These are phyloP conservation scores for Beauveria scarabaeidicola DNA, from an alignment of 2,329 filamentous ascomycete species.

Conservation along the genomic window DNA sequence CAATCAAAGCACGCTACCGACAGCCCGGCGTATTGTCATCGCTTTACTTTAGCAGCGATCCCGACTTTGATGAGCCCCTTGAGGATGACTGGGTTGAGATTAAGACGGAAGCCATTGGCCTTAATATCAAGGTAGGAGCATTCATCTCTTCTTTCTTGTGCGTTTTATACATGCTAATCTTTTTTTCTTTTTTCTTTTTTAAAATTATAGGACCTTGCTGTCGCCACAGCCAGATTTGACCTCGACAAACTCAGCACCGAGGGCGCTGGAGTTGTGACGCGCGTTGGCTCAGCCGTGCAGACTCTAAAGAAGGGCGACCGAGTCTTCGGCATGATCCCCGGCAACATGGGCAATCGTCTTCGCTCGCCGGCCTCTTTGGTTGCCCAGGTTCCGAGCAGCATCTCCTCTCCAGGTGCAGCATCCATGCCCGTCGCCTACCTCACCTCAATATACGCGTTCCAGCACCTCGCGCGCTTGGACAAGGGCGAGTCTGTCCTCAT, in stretches of 20 bases:
- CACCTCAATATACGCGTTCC: slow-evolving; percentile 22
- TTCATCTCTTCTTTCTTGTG: background rate
- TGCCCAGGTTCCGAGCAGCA: slow-evolving; percentile 19
- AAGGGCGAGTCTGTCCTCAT: slow-evolving; percentile 25
- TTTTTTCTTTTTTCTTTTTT: slow-evolving; percentile 24
- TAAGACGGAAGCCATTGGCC: slow-evolving; percentile 20
- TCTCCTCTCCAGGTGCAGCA: slow-evolving; percentile 19
- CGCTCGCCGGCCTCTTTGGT: slow-evolving; percentile 18
- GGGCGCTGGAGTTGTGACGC: slow-evolving; percentile 16
- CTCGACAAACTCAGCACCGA: slow-evolving; percentile 20
- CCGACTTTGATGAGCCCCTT: slow-evolving; percentile 15
- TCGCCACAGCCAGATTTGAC: slow-evolving; percentile 19
- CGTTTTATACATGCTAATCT: slow-evolving; percentile 11
- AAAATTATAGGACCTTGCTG: slow-evolving; percentile 23
- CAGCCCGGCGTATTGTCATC: slow-evolving; percentile 20
- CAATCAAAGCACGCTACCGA: background rate
- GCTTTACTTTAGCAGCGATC: slow-evolving; percentile 19
- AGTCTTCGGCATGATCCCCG: slow-evolving; percentile 17
- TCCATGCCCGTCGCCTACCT: slow-evolving; percentile 19
- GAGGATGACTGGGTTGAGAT: slow-evolving; percentile 19
- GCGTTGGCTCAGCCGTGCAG: slow-evolving; percentile 14
- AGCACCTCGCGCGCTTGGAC: slow-evolving; percentile 17
- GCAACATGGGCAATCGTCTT: slow-evolving; percentile 18
- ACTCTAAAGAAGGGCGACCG: slow-evolving; percentile 24
- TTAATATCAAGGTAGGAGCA: slow-evolving; percentile 17